A percentile compares a stretch with the other conserved stretches of the same genome.
Evolutionary conservation across 352 stramenopile species (phyloP).

Genomic region (Pilasporangium apinafurcum): DNA sequence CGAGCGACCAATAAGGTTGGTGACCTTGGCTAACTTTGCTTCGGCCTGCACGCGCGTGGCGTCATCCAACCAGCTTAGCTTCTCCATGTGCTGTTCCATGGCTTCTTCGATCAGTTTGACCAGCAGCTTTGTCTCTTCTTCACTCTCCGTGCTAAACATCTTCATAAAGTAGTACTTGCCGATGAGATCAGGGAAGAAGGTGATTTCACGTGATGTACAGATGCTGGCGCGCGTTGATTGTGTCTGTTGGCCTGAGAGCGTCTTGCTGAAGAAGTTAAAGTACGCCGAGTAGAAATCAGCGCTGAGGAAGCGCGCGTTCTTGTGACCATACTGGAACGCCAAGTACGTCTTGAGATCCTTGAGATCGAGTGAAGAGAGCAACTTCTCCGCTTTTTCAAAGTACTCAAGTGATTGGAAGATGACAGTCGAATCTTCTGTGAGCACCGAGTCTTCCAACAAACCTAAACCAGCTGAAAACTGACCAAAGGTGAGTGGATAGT

Average conservation of each 20-base stretch:
- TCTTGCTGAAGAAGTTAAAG: conserved; percentile 84
- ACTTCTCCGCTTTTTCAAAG: conserved; percentile 36
- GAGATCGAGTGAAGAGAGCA: conserved; percentile 22
- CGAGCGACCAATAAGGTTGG: no score
- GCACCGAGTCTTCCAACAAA: conserved; percentile 24
- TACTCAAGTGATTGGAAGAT: conserved; percentile 43
- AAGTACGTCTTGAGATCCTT: conserved; percentile 43
- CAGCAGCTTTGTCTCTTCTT: conserved; percentile 67
- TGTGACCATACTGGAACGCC: conserved; percentile 31
- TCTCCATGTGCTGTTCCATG: conserved; percentile 70
- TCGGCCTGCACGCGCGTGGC: no score
- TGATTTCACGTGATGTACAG: conserved; percentile 27
- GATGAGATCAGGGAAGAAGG: conserved; percentile 30
- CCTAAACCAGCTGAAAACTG: conserved; percentile 34
- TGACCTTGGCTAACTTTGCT: no score
- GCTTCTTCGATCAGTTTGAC: conserved; percentile 77
- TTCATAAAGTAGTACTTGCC: conserved; percentile 80
- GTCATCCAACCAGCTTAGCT: conserved; percentile 87
- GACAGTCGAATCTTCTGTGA: conserved; percentile 29
- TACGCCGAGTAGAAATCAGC: conserved; percentile 69
- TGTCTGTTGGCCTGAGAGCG: conserved; percentile 54
- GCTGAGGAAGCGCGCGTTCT: conserved; percentile 24
- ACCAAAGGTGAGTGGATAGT: no score
- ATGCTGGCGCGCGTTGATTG: conserved; percentile 53
- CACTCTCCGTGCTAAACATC: conserved; percentile 65